Base-by-base conservation (phyloP, 352 stramenopile species). In the Phytophthora multivora region DNA sequence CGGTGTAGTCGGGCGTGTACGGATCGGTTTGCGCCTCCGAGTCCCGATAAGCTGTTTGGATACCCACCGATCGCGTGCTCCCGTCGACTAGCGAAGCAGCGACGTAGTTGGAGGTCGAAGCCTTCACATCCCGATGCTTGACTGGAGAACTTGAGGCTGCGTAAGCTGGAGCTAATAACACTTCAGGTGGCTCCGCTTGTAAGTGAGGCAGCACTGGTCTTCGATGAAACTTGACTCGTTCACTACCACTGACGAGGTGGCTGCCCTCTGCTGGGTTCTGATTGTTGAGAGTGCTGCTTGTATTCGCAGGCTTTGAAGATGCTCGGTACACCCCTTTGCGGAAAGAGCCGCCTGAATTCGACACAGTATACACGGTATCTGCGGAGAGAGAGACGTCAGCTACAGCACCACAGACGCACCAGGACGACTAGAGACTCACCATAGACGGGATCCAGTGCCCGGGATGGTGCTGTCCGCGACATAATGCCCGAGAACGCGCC, bases 21-120 rank as follows among this genome's bases (percentile, higher is more conserved):
- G 95, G 91, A 30, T 95, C 81, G 15, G 95, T 98, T 70, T 98
- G 94, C 7, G 87, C 90, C 54, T 98, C 93, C 41, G 86, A 97
- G 63, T 98, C 95, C 30, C 95, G 86, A 69, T 96, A 98, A 73
- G 81, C 74, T 7, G 92, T 98, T 78, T 98, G 94, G 13, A 97
- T 80, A 6, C 78, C 92, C 6, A 97, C 71, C 2, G 87, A 89
- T 25, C 86, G 80, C 19, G 79, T 93, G 62, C 70, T 23, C 62
- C 62, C 38, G 67, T 69, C 15, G 69, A 69, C 13, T 73, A 75
- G 3, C 74, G 75, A 26, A 77, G 69, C 52, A 83, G 69, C 59
- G 21, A 68, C 59, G 38, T 62, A 26, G 10, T 50, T 41, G 19
- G 61, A 51, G 18, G 18, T 52, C 11, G 30, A 59, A 6, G 23